Evolutionary conservation across 352 stramenopile genomes (phyloP), one percentile per base, ranked within the genome.

Genomic region (Phytopythium chamaehyphon): DNA sequence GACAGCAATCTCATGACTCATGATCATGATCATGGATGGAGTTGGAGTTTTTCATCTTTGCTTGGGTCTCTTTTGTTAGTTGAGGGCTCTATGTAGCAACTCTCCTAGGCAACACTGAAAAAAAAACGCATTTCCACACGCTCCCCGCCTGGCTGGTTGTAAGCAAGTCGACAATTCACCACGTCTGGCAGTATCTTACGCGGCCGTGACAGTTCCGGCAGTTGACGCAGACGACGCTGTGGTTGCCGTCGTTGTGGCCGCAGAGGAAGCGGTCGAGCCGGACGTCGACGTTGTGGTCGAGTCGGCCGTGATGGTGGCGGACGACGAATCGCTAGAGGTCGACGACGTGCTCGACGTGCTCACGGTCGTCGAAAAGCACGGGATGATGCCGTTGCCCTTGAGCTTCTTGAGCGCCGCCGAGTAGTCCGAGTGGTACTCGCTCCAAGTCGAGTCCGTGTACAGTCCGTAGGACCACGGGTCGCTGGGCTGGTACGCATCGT

Each of bases 391-490:
- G 40, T 69, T 88, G 24, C 83, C 83, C 64, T 86, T 83, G 15
- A 93, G 62, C 28, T 79, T 71, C 24, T 70, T 63, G 26, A 93
- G 54, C 0, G 71, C 77, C 46, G 55, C 71, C 24, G 72, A 69
- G 55, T 86, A 90, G 57, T 93, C 83, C n/a, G 66, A 71, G 60
- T 93, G 70, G 62, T 88, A 90, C 1, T 58, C 53, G 8, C 76
- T 54, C 76, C 75, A 93, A 40, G 78, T 77, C 51, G 69, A 72
- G 55, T 73, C 63, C n/a, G 64, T 73, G 59, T 90, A 93, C 15
- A 93, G 56, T 23, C 83, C 83, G 51, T 88, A 93, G 11, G 80
- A 63, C 68, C 73, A 93, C 51, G 66, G 66, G 42, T 73, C 62
- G 10, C 86, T 71, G 6, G 66, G 61, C 60, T 69, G 63, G 65